Base-by-base conservation (phyloP, 306 rosid species). In the Alnus rubra region DNA sequence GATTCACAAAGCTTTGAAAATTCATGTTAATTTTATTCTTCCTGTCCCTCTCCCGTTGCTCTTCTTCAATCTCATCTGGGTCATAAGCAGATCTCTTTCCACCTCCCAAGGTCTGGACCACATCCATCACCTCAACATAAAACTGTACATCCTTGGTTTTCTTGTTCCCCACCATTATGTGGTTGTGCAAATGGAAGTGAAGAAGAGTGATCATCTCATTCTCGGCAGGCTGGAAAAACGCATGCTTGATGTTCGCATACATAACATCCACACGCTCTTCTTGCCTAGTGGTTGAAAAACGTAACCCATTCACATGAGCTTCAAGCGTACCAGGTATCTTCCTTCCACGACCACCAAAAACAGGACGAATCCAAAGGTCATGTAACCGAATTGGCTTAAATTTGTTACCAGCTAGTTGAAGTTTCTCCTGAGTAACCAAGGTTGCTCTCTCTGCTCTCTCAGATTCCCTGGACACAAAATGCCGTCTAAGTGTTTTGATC, bases 401-500 rank as follows among this genome's bases (percentile, higher is more conserved):
- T 79, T 90, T 93, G 82, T 90, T 90, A 83, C 94, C 94, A 7
- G 98, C 91, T 73, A 92, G 81, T 84, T 92, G 98, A 69, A 94
- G 89, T 84, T 84, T 94, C 88, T 94, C 98, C 88, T 94, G 97
- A 33, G 97, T 91, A 79, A 94, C 97, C 83, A 94, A 83, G 11
- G 98, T 94, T 44, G 98, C 98, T 85, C 97, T 88, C 86, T 94
- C 97, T 79, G 98, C 98, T 84, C 92, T 89, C 89, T 92, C 97
- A n/a, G 94, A 92, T 83, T 94, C 98, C 88, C 98, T 89, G 19
- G 92, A 87, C 58, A 87, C 92, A 83, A 94, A 97, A 78, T 88
- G 97, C 59, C 97, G 88, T 69, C 97, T 80, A 37, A 94, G 94
- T n/a, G 94, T 79, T 79, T 94, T 92, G 77, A 94, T 92, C 82